These are phyloP conservation scores for Clitoria ternatea DNA, from an alignment of 306 rosid genomes.

Conservation along the genomic window DNA sequence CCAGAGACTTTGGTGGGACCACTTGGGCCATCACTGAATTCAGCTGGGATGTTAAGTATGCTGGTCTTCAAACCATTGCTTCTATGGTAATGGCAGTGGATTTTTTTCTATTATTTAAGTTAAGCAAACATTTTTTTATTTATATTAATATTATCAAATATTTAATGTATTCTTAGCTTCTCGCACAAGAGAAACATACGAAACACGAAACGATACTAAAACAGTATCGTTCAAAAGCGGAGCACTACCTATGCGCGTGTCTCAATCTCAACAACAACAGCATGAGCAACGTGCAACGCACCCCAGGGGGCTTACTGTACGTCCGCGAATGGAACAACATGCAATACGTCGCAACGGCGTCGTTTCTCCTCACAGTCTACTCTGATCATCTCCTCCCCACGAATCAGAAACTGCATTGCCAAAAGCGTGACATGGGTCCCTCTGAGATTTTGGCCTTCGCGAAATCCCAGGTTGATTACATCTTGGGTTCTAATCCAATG, in stretches of 20 bases:
- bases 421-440: conserved; percentile 30
- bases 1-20: conserved; percentile 59
- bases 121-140: no score
- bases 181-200: conserved; percentile 58
- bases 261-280: conserved; percentile 65
- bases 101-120: no score
- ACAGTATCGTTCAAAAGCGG: conserved; percentile 61
- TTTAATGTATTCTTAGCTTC: no score
- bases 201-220: conserved; percentile 35
- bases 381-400: conserved; percentile 50
- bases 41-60: conserved; percentile 81
- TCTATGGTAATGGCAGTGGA: no score
- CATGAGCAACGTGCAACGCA: conserved; percentile 49
- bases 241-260: conserved; percentile 61
- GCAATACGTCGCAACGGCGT: conserved; percentile 63
- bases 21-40: conserved; percentile 78
- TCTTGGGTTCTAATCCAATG: conserved; percentile 77
- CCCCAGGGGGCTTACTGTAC: conserved; percentile 77
- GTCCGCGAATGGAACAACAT: conserved; percentile 84
- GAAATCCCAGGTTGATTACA: conserved; percentile 75
- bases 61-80: conserved; percentile 67
- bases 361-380: conserved; percentile 61
- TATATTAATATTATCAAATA: no score
- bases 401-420: conserved; percentile 45
- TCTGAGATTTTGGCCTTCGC: conserved; percentile 44